These are phyloP conservation scores for Lantana camara DNA, from an alignment of 257 asterid genomes.

Conservation along the genomic window DNA sequence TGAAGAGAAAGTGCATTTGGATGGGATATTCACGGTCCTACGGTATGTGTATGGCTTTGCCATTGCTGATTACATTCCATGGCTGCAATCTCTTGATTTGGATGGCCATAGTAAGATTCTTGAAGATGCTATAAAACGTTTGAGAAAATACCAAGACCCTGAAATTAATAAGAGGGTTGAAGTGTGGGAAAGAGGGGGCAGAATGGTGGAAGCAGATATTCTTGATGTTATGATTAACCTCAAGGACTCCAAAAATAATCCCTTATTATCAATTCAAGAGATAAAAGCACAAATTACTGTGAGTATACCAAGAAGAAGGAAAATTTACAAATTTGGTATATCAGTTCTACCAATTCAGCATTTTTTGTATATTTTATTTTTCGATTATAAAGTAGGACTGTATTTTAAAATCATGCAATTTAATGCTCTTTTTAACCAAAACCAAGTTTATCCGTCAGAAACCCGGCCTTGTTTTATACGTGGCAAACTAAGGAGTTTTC, in stretches of 20 bases:
- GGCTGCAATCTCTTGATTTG: background rate
- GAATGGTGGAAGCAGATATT: slow-evolving; percentile 21
- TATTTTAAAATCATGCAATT: too few species aligned
- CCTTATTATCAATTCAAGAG: slow-evolving; percentile 18
- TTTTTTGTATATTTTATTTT: too few species aligned
- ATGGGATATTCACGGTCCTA: slow-evolving; percentile 2
- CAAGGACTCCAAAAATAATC: slow-evolving; percentile 6
- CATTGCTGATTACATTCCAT: slow-evolving; percentile 15
- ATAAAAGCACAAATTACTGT: slow-evolving; percentile 30
- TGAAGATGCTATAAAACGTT: background rate
- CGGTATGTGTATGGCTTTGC: background rate
- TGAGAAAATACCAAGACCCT: slow-evolving; percentile 21
- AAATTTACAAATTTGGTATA: too few species aligned
- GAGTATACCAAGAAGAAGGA: too few species aligned
- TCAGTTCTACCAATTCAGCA: too few species aligned
- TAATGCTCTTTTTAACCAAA: too few species aligned
- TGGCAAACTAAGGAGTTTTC: too few species aligned
- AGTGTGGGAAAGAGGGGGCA: slow-evolving; percentile 29
- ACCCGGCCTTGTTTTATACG: too few species aligned
- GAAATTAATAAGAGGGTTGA: slow-evolving; percentile 20
- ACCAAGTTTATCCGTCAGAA: too few species aligned
- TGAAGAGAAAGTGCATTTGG: slow-evolving; percentile 27
- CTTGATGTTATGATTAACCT: slow-evolving; percentile 31
- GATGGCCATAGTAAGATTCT: background rate
- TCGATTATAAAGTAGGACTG: too few species aligned